These are phyloP conservation scores for Cupressus sempervirens DNA, from an alignment of 75 land plant genomes.

Conservation along the genomic window DNA sequence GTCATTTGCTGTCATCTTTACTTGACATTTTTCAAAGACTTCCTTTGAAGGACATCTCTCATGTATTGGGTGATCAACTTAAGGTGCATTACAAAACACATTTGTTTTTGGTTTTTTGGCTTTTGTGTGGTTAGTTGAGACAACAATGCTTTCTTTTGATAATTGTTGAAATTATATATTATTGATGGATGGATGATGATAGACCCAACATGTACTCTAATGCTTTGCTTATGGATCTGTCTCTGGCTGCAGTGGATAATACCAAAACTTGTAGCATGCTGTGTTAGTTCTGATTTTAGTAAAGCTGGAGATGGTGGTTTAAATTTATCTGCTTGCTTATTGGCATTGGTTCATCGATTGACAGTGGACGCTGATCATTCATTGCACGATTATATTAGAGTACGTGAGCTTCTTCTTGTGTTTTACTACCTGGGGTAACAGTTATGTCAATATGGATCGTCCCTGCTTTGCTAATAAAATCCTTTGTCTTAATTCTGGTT, in stretches of 20 bases:
- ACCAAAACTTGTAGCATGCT: constrained; percentile 73
- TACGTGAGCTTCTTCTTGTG: constrained; percentile 21
- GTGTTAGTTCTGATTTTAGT: constrained; percentile 25
- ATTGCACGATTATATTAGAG: constrained; percentile 54
- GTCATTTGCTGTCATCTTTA: constrained; percentile 49
- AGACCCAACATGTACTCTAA: background rate
- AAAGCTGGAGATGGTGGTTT: constrained; percentile 1
- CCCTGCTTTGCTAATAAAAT: background rate
- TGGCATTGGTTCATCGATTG: constrained; percentile 59
- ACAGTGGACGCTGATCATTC: constrained; percentile 64
- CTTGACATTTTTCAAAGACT: constrained; percentile 38
- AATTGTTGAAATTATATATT: background rate
- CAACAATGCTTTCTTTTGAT: background rate
- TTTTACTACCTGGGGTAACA: background rate
- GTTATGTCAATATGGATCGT: background rate
- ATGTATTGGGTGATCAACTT: constrained; percentile 71
- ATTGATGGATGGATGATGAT: background rate
- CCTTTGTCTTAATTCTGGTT: background rate
- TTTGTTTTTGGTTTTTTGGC: background rate
- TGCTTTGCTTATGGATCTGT: background rate
- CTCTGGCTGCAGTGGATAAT: constrained; percentile 55
- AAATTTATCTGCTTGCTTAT: constrained; percentile 27
- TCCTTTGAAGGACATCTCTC: constrained; percentile 22
- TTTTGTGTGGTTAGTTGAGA: background rate
- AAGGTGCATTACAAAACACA: constrained; percentile 41